Evolutionary conservation across 2,329 filamentous ascomycete genomes (phyloP).

Genomic region (Leptographium radiaticola): DNA sequence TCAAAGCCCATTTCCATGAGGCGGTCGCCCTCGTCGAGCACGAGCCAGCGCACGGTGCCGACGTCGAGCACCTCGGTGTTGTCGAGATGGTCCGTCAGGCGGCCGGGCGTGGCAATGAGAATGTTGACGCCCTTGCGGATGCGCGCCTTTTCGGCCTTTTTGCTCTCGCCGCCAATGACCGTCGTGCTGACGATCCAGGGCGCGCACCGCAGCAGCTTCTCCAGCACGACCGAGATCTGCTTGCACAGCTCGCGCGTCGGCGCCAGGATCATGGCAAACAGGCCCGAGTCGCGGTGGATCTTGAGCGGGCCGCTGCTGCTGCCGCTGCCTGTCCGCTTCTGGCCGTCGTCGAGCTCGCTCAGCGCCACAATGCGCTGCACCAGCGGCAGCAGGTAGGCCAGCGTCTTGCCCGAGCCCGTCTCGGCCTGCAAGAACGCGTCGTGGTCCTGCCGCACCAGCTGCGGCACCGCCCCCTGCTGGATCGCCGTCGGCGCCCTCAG

Average conservation of each 20-base stretch:
- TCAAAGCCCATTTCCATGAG: constrained; percentile 98
- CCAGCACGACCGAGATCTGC: constrained; percentile 79
- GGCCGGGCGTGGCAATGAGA: constrained; percentile 83
- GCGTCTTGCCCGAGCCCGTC: constrained; percentile 92
- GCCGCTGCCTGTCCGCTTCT: constrained; percentile 18
- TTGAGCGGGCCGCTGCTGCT: constrained; percentile 19
- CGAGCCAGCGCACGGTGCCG: constrained; percentile 80
- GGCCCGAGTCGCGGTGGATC: constrained; percentile 71
- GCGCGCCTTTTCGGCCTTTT: constrained; percentile 79
- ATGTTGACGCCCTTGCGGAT: constrained; percentile 92
- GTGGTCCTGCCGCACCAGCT: constrained; percentile 64
- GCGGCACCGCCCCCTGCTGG: constrained; percentile 76
- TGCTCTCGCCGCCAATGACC: constrained; percentile 57
- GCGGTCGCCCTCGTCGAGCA: constrained; percentile 93
- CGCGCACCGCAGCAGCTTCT: constrained; percentile 73
- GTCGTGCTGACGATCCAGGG: constrained; percentile 92
- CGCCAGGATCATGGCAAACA: constrained; percentile 89
- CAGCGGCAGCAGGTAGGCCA: constrained; percentile 89
- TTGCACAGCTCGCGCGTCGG: constrained; percentile 90
- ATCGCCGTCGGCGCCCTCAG: constrained; percentile 89
- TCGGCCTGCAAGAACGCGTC: constrained; percentile 96
- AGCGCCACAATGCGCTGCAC: constrained; percentile 77
- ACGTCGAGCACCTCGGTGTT: constrained; percentile 85
- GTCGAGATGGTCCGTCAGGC: constrained; percentile 81
- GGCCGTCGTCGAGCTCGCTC: constrained; percentile 39